A percentile compares a stretch with the other conserved stretches of the same genome.
Conservation (phyloP, 2,329 filamentous ascomycete species). For the Cladosporium sp. region DNA sequence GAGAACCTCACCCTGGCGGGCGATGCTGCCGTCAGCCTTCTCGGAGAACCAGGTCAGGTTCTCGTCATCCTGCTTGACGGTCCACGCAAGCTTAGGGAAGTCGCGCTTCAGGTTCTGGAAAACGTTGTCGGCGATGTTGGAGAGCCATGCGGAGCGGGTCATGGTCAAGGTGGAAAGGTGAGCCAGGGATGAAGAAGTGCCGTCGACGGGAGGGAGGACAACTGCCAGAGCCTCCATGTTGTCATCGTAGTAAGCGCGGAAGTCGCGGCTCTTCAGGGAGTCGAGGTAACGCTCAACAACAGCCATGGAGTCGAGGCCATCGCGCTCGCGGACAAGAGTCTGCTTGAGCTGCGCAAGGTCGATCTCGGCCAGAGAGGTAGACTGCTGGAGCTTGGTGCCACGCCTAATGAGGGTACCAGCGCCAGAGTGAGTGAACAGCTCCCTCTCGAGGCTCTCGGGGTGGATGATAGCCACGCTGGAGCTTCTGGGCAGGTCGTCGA, state of each 20-base stretch:
- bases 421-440: constrained; percentile 95
- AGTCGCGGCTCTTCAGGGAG: constrained; percentile 69
- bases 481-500: constrained; percentile 82
- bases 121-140: constrained; percentile 91
- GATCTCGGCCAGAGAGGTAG: constrained; percentile 68
- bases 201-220: constrained; percentile 68
- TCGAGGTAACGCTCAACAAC: constrained; percentile 86
- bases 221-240: constrained; percentile 89
- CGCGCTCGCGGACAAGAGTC: constrained; percentile 74
- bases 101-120: constrained; percentile 93
- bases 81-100: constrained; percentile 87
- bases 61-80: constrained; percentile 93
- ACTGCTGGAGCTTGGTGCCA: constrained; percentile 81
- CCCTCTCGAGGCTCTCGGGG: constrained; percentile 91
- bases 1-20: constrained; percentile 73
- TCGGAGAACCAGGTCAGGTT: constrained; percentile 98
- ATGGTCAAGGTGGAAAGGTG: constrained; percentile 89
- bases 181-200: constrained; percentile 64
- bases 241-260: constrained; percentile 94
- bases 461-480: constrained; percentile 98
- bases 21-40: constrained; percentile 90
- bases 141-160: constrained; percentile 91
- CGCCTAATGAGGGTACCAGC: constrained; percentile 89
- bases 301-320: constrained; percentile 74
- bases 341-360: constrained; percentile 71